These are phyloP conservation scores for Globisporangium nagaii DNA, from an alignment of 352 stramenopile genomes.

Conservation along the genomic window DNA sequence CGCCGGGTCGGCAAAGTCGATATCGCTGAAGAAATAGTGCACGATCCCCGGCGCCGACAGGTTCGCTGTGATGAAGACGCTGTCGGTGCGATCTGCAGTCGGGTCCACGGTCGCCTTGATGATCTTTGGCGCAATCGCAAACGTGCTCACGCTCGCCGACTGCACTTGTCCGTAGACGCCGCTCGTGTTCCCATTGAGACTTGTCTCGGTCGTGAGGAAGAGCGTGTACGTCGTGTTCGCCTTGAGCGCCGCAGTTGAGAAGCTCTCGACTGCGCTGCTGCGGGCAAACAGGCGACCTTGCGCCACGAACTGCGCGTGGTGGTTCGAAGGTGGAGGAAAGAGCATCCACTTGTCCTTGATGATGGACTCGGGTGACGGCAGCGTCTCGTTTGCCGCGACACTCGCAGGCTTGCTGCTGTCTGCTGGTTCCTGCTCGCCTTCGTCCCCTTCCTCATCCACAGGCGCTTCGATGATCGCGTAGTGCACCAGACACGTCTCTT, in stretches of 20 bases:
- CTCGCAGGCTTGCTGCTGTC: no score
- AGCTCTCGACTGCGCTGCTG: not conserved
- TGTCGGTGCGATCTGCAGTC: constrained; percentile 34
- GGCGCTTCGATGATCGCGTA: constrained; percentile 26
- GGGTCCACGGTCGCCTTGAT: constrained; percentile 48
- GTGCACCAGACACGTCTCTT: constrained; percentile 35
- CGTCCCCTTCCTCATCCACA: not conserved
- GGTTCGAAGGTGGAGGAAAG: not conserved
- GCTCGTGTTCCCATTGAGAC: constrained; percentile 25
- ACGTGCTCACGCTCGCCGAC: constrained; percentile 32
- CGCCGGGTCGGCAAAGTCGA: constrained; percentile 68
- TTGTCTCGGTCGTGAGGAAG: constrained; percentile 43
- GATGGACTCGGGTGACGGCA: constrained; percentile 3
- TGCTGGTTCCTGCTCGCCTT: not conserved
- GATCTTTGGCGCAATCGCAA: constrained; percentile 54
- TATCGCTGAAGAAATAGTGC: constrained; percentile 70
- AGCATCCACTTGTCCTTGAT: constrained; percentile 8
- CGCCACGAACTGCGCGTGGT: constrained; percentile 1
- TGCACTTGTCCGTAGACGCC: constrained; percentile 39
- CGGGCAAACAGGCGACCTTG: constrained; percentile 1
- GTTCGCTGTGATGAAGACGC: constrained; percentile 53
- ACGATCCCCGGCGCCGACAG: constrained; percentile 56
- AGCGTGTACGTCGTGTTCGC: constrained; percentile 58
- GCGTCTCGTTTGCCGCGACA: not conserved
- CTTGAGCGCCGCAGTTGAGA: constrained; percentile 21